Base-by-base conservation (phyloP, 2,329 filamentous ascomycete species). In the Alternaria viburni region DNA sequence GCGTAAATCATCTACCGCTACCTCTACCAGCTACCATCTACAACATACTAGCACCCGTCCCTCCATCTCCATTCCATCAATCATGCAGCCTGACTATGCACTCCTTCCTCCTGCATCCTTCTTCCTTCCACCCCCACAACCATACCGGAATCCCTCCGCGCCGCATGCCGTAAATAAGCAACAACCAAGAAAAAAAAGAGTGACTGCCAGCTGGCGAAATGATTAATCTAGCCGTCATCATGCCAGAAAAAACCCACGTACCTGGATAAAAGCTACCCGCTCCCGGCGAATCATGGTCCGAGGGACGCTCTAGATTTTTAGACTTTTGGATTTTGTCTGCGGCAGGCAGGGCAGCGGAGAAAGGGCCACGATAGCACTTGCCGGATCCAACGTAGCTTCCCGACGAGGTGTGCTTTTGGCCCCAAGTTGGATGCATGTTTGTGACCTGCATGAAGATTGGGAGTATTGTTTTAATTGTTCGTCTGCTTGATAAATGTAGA, bases 221-320 rank as follows among this genome's bases (percentile, higher is more conserved):
- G 25, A 46, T 58, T 62, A 65, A 63, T 67, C 56, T 65, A 58
- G 62, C 52, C 62, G 62, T 58, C 59, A 49, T 62, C 19, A 67
- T 67, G 62, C 65, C 36, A 41, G n/a, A 65, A 54, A 54, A 54
- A 47, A 57, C 59, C 61, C 60, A 59, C 23, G 46, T 45, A 67
- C 60, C 69, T 61, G 62, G 61, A 41, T 41, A 17, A 60, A 57
- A 47, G 30, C 45, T 44, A 50, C 62, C 47, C 45, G 51, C 26
- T 59, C 51, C 52, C 57, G 59, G 62, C 64, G 54, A 64, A 66
- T 66, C 50, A 61, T 44, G 26, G 50, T 45, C 50, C 32, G 36
- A 15, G 23, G 15, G n/a, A 36, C 23, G 49, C 32, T 21, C 19
- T 41, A 52, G 49, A 15, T 19, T 32, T 41, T 54, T 32, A 26